Evolutionary conservation across 2,329 filamentous ascomycete species (phyloP), one percentile per base, ranked within the genome.

Genomic region (Falciphora oryzae): DNA sequence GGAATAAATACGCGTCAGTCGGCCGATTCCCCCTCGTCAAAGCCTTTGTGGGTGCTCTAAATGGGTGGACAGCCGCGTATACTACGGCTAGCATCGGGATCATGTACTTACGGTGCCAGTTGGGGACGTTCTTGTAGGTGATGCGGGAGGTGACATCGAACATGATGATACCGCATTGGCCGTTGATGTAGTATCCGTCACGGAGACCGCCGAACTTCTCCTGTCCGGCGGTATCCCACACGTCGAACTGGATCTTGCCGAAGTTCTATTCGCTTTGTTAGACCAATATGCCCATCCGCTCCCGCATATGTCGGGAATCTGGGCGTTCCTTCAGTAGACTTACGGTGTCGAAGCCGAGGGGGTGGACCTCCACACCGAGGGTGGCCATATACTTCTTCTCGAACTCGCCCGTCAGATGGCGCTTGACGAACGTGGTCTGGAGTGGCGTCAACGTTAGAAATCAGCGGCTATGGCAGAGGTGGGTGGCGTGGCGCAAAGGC

Each of bases 341-440:
- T 92, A 98, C 93, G 78, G 94, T 98, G 75, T 89, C 92, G 89
- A 99, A 99, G 75, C 89, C 91, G 71, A 99, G 92, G 79, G 95
- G 95, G 86, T 99, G 95, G 71, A 99, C 95, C 81, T 99, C 95
- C 78, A 99, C 95, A 90, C 95, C 95, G 71, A 99, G 92, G 67
- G 95, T 99, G 75, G 95, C 95, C 80, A 99, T 98, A 85, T 99
- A 99, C 86, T 98, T 99, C 91, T 99, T 99, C 85, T 99, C 95
- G 79, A 99, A 99, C 81, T 99, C 95, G 80, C 95, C 95, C 77
- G 95, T 99, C 88, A 98, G 88, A 84, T 99, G 95, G 78, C 95
- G 95, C 90, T 99, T 99, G 86, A 99, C 95, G 82, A 99, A 99
- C 78, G 95, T 99, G 79, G 95, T 99, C 95, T 99, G 77, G 35